Evolutionary conservation across 169 alveolate genomes (phyloP).

Genomic region (Plasmodium coatneyi): DNA sequence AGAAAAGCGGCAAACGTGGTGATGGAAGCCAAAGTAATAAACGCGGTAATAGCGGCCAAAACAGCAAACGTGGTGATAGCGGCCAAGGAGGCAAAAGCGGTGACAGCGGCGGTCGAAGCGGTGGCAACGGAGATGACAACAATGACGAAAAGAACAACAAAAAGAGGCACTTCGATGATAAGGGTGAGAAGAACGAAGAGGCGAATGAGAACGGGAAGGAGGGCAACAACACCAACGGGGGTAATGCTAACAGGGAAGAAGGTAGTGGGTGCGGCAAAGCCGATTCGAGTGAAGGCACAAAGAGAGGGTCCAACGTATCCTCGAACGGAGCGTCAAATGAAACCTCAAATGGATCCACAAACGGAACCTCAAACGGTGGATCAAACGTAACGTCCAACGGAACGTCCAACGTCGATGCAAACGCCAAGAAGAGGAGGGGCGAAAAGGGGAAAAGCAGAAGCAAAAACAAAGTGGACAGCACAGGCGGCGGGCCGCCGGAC

Average conservation of each 20-base stretch:
- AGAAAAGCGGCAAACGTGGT: background rate
- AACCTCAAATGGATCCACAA: background rate
- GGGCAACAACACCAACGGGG: background rate
- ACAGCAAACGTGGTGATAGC: background rate
- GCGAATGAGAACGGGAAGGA: slow-evolving; percentile 2
- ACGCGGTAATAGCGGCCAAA: background rate
- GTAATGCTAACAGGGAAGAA: background rate
- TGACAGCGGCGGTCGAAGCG: background rate
- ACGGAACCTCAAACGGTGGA: background rate
- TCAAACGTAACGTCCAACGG: background rate
- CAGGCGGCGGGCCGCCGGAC: background rate
- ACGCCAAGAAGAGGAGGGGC: background rate
- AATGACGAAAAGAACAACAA: background rate
- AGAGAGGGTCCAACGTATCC: background rate
- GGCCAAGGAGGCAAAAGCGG: background rate
- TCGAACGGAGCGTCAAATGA: background rate
- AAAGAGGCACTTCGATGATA: background rate
- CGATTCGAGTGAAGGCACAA: background rate
- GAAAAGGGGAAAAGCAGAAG: background rate
- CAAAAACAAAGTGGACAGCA: background rate
- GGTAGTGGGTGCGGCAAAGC: background rate
- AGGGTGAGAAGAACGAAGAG: slow-evolving; percentile 19
- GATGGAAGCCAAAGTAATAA: background rate
- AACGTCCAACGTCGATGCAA: background rate
- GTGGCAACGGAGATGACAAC: background rate